phyloP scores from a whole-genome alignment of 2,329 filamentous ascomycete genomes.

The Chlorencoelia australis region DNA sequence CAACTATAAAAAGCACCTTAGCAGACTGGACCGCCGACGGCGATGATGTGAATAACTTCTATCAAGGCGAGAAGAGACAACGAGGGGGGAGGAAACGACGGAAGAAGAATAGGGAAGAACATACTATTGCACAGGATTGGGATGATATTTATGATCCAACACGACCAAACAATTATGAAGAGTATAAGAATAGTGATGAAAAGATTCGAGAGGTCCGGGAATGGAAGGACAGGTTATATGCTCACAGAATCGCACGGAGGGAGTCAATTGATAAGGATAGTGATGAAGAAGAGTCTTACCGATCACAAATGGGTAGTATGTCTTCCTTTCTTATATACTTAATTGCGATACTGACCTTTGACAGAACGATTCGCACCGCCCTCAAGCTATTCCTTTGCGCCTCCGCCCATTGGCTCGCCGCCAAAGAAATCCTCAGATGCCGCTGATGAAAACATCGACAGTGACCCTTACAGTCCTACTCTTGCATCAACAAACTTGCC shows the following conservation, averaged over 20 bases:
- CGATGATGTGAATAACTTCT: slow-evolving; percentile 61
- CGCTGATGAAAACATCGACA: slow-evolving; percentile 7
- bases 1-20: slow-evolving; percentile 54
- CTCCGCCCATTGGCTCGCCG: slow-evolving; percentile 36
- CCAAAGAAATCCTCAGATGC: slow-evolving; percentile 34
- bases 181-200: slow-evolving; percentile 78
- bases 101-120: slow-evolving; percentile 61
- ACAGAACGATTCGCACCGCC: slow-evolving; percentile 52
- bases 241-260: slow-evolving; percentile 47
- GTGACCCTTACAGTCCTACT: slow-evolving; percentile 13
- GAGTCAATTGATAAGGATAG: slow-evolving; percentile 35
- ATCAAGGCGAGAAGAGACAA: slow-evolving; percentile 51
- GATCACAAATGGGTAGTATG: slow-evolving; percentile 36
- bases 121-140: slow-evolving; percentile 61
- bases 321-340: slow-evolving; percentile 2
- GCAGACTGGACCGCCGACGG: slow-evolving; percentile 82
- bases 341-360: slow-evolving; percentile 9
- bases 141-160: slow-evolving; percentile 84
- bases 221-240: slow-evolving; percentile 76
- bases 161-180: slow-evolving; percentile 72
- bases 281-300: slow-evolving; percentile 37
- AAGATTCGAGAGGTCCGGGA: slow-evolving; percentile 69
- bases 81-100: slow-evolving; percentile 56
- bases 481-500: slow-evolving; percentile 17
- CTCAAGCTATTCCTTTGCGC: slow-evolving; percentile 44